phyloP scores from a whole-genome alignment of 2,329 filamentous ascomycete genomes.

The Neonectria magnoliae region DNA sequence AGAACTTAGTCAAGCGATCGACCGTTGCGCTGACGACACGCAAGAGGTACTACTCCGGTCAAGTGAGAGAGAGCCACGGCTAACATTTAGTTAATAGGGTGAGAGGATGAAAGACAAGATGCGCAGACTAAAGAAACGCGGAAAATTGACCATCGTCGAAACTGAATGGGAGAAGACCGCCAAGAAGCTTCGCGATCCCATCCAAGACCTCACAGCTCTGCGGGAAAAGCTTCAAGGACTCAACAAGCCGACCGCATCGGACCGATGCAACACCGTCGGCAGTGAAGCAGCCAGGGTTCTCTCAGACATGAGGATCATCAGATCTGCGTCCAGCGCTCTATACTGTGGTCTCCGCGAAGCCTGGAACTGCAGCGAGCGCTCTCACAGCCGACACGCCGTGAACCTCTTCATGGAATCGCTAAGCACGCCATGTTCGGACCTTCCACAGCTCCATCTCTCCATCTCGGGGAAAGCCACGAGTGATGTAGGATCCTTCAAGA shows the following conservation, averaged over 20 bases:
- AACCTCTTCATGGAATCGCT: not conserved
- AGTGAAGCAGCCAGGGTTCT: not conserved
- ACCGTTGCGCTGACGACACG: not conserved
- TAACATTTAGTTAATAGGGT: not conserved
- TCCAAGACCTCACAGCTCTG: slow-evolving; percentile 3
- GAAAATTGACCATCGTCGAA: not conserved
- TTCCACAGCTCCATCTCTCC: not conserved
- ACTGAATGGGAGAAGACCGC: not conserved
- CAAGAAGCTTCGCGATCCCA: not conserved
- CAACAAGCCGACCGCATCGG: not conserved
- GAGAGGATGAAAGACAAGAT: not conserved
- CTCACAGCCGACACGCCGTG: not conserved
- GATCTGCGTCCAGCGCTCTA: not conserved
- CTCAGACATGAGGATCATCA: not conserved
- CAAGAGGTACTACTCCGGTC: not conserved
- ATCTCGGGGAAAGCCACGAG: not conserved
- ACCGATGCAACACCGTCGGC: too few species aligned
- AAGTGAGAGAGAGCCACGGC: not conserved
- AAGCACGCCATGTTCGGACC: too few species aligned
- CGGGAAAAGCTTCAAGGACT: slow-evolving; percentile 6
- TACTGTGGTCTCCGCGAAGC: not conserved
- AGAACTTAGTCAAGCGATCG: not conserved
- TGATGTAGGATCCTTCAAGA: not conserved
- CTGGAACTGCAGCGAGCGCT: not conserved
- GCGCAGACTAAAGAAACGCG: not conserved